Base-by-base conservation (phyloP, 805 yeast species). In the Monosporozyma aquatica region DNA sequence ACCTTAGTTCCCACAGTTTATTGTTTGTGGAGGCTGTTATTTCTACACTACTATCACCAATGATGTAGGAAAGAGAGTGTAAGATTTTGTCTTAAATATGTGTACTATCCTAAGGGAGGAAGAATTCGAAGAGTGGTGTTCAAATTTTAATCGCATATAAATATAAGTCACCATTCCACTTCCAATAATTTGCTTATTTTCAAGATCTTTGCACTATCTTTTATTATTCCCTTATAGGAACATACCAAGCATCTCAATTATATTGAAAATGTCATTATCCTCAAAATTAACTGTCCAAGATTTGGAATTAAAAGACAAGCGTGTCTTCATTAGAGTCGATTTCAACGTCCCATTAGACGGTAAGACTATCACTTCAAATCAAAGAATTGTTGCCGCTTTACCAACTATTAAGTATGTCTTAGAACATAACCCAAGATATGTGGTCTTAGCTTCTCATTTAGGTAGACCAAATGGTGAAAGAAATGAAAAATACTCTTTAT, bases 401-500 rank as follows among this genome's bases (percentile, higher is more conserved):
- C 99, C 99, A 68, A 90, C 99, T 56, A 92, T 92, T 74, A 69
- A 94, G 71, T 92, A 90, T 68, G 97, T 90, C 42, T 72, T 84
- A 65, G 90, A 85, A 64, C 82, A 90, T 55, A 77, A 83, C 61
- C 95, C 99, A 64, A 87, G 82, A 76, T 86, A 79, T 54, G 81
- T 92, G 54, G 74, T 92, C 55, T 78, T 92, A 58, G 97, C 97
- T 53, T 89, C 97, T 47, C 99, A 92, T 69, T 77, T 92, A 67
- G 99, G 99, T 64, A 87, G 99, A 75, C 99, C 99, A 69, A 92
- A 92, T 67, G 99, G 99, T 66, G 87, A 86, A 71, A 75, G 65
- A 49, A 77, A 70, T 60, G 82, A 74, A 40, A 92, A 92, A 72
- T 90, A 76, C 78, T 87, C 97, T 40, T 75, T 92, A 61, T 80